Evolutionary conservation across 805 yeast species (phyloP), one percentile per base, ranked within the genome.

Genomic region (Vanderwaltozyma polyspora): DNA sequence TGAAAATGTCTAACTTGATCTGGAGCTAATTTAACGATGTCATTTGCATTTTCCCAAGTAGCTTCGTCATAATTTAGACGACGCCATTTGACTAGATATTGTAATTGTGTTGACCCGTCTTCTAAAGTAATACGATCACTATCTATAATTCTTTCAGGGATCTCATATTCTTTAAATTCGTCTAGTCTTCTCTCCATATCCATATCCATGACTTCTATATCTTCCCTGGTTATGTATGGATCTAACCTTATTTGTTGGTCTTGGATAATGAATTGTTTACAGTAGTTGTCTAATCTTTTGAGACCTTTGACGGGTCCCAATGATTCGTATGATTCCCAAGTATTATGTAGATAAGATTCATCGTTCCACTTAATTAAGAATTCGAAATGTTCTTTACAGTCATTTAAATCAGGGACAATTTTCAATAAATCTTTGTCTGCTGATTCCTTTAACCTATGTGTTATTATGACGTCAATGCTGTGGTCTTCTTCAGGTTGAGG

Each of bases 11-110:
- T 71, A 7, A 91, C 96, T 55, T 81, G 84, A 11, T 68, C 72
- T 0, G 95, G 95, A 3, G 94, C 84, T 27, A 81, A 57, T 40
- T 74, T 72, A 2, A 91, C 96, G 44, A 91, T 85, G 43, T 74
- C 79, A 33, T 77, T 79, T 1, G 96, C 96, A 44, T 76, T 73
- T 60, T 91, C 99, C 97, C 97, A 91, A 5, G 97, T 85, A 39
- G 95, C 84, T 48, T 83, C 94, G 59, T 93, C 97, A 52, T 91
- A 91, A 49, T 86, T 82, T 19, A 91, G 68, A 35, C 97, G 71
- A 52, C 76, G 79, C 98, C 98, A 91, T 59, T 91, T 91, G 40
- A 87, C 89, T 40, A 79, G 72, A 57, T 91, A 91, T 52, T 78
- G 79, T 41, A 91, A 66, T 36, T 71, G 76, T 16, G 79, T 74